phyloP scores from a whole-genome alignment of 1,284 basidiomycete genomes.

The Caloboletus firmus region DNA sequence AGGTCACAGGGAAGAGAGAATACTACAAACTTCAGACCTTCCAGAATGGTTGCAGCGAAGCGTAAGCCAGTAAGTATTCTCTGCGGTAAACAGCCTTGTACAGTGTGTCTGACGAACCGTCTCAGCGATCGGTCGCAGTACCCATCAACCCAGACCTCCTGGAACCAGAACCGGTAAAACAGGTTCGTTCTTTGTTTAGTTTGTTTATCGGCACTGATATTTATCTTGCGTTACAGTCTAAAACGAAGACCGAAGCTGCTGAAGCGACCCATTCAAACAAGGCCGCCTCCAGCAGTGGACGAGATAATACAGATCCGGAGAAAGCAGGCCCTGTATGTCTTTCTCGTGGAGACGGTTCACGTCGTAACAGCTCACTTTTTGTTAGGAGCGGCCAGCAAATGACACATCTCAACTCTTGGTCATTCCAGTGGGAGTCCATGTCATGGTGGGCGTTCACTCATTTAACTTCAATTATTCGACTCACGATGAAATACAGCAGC shows the following conservation, averaged over 20 bases:
- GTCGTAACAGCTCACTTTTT: background rate
- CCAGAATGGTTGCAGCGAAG: background rate
- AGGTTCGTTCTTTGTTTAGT: too few relatives aligned
- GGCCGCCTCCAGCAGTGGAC: background rate
- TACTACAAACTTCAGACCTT: background rate
- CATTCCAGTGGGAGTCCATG: background rate
- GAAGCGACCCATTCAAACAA: background rate
- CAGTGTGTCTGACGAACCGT: too few relatives aligned
- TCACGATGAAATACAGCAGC: background rate
- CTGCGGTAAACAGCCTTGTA: too few relatives aligned
- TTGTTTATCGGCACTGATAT: background rate
- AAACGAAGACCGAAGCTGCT: background rate
- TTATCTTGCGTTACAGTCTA: background rate
- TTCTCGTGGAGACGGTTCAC: background rate
- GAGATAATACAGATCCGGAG: background rate
- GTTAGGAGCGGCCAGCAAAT: background rate
- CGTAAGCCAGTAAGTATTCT: too few relatives aligned
- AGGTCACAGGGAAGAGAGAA: too few relatives aligned
- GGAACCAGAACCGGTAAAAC: too few relatives aligned
- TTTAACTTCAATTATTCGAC: background rate
- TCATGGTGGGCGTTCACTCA: background rate
- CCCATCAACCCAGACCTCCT: too few relatives aligned
- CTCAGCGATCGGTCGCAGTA: too few relatives aligned
- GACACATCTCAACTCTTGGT: background rate
- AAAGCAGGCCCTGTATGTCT: background rate